Percentiles rank a stretch among this genome's conserved stretches.
These are phyloP conservation scores for Cyclaneusma minus DNA, from an alignment of 2,329 filamentous ascomycete species.

Conservation along the genomic window DNA sequence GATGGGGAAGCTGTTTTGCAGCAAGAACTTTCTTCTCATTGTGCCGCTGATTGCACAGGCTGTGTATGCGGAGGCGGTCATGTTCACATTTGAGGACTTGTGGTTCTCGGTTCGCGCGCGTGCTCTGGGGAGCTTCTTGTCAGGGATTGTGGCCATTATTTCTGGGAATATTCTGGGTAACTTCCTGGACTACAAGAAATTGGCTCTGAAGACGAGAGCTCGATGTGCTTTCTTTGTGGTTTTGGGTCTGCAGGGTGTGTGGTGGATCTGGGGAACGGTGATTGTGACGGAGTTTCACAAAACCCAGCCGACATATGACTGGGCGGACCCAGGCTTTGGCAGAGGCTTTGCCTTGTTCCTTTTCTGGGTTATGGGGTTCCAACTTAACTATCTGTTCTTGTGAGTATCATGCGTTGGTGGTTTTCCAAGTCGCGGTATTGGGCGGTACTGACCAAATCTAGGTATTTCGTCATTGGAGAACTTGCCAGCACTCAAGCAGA, in stretches of 20 bases:
- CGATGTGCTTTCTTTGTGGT: conserved; percentile 13
- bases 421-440: neutral
- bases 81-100: conserved; percentile 50
- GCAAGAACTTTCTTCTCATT: conserved; percentile 45
- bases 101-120: conserved; percentile 59
- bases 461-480: conserved; percentile 56
- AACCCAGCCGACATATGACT: conserved; percentile 48
- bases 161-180: conserved; percentile 48
- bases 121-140: conserved; percentile 55
- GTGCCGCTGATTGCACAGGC: conserved; percentile 55
- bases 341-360: conserved; percentile 51
- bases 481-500: conserved; percentile 45
- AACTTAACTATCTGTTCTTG: conserved; percentile 60
- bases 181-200: conserved; percentile 11
- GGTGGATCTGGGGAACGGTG: conserved; percentile 59
- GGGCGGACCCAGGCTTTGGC: conserved; percentile 47
- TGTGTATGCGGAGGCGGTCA: conserved; percentile 57
- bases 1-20: conserved; percentile 42
- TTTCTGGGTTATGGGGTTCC: conserved; percentile 51
- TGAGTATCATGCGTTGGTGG: conserved; percentile 18
- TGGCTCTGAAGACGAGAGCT: conserved; percentile 12
- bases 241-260: conserved; percentile 41
- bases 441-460: conserved; percentile 12
- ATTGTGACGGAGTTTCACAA: conserved; percentile 43
- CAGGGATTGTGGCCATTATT: conserved; percentile 49